Percentiles rank a stretch among this genome's conserved stretches.
Evolutionary conservation across 2,329 filamentous ascomycete species (phyloP).

Genomic region (Cordyceps cicadae): DNA sequence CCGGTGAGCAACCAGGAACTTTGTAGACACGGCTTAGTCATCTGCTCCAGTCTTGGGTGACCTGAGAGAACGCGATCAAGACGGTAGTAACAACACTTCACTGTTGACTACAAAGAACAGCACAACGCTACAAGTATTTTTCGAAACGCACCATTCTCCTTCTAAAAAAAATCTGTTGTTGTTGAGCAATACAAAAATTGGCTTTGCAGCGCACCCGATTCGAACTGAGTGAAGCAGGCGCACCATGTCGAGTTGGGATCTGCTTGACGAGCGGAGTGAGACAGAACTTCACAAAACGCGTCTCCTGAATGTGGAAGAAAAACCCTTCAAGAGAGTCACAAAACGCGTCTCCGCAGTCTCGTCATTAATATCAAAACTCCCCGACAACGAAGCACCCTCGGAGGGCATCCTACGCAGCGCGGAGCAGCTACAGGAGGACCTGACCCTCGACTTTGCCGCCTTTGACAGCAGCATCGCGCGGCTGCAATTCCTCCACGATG

Average conservation of each 20-base stretch:
- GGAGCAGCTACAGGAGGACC: conserved; percentile 69
- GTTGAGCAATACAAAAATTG: neutral
- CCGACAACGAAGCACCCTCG: conserved; percentile 18
- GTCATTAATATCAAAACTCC: conserved; percentile 42
- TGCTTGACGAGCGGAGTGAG: conserved; percentile 68
- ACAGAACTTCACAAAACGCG: conserved; percentile 81
- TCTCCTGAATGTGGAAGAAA: conserved; percentile 83
- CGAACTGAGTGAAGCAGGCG: neutral
- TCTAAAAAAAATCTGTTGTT: neutral
- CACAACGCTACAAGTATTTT: neutral
- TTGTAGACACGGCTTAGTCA: neutral
- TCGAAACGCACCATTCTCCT: neutral
- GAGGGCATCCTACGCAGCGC: conserved; percentile 43
- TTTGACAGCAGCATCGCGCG: conserved; percentile 82
- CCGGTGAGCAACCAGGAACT: neutral
- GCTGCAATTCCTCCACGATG: conserved; percentile 76
- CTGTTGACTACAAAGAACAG: neutral
- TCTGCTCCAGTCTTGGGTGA: neutral
- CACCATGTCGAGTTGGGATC: conserved; percentile 46
- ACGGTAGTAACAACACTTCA: neutral
- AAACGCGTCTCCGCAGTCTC: conserved; percentile 67
- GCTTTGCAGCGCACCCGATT: too few relatives aligned
- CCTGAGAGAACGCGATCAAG: neutral
- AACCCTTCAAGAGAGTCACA: conserved; percentile 81
- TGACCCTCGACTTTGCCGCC: conserved; percentile 78